Conservation (phyloP, 805 yeast species). For the Ogataea sp. region DNA sequence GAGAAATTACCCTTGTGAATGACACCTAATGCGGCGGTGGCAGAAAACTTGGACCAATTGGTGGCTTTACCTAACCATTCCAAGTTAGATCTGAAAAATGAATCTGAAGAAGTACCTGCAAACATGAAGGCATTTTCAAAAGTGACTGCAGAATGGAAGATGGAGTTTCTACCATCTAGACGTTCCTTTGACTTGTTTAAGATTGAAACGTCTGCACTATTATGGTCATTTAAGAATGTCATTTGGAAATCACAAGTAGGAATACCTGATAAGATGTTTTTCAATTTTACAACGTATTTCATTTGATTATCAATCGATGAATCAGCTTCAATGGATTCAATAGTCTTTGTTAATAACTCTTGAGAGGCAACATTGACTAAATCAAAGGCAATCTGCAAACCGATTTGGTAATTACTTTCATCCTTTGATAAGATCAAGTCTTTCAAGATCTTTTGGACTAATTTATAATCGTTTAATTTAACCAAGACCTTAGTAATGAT, state of each 20-base stretch:
- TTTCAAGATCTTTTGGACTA: constrained; percentile 64
- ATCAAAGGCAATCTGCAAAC: constrained; percentile 93
- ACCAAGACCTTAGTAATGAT: constrained; percentile 80
- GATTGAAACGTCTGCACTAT: constrained; percentile 77
- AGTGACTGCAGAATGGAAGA: constrained; percentile 93
- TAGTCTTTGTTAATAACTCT: constrained; percentile 61
- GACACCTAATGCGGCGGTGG: constrained; percentile 96
- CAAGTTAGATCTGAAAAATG: constrained; percentile 80
- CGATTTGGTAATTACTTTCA: constrained; percentile 45
- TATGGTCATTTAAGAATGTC: constrained; percentile 79
- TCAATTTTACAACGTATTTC: constrained; percentile 35
- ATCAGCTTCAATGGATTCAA: constrained; percentile 29
- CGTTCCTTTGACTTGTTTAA: constrained; percentile 73
- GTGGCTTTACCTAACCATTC: constrained; percentile 98
- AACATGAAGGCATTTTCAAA: constrained; percentile 92
- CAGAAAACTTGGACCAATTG: constrained; percentile 96
- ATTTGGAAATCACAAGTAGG: constrained; percentile 91
- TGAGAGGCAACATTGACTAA: constrained; percentile 88
- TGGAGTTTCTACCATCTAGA: constrained; percentile 86
- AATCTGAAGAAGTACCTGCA: constrained; percentile 93
- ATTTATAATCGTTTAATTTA: constrained; percentile 68
- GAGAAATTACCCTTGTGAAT: constrained; percentile 92
- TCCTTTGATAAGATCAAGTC: constrained; percentile 36
- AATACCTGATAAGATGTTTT: constrained; percentile 75
- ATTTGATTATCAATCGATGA: constrained; percentile 12